Percentiles rank a stretch among this genome's conserved stretches.
Evolutionary conservation across 2,329 filamentous ascomycete genomes (phyloP).

Genomic region (Sporothrix euskadiensis): DNA sequence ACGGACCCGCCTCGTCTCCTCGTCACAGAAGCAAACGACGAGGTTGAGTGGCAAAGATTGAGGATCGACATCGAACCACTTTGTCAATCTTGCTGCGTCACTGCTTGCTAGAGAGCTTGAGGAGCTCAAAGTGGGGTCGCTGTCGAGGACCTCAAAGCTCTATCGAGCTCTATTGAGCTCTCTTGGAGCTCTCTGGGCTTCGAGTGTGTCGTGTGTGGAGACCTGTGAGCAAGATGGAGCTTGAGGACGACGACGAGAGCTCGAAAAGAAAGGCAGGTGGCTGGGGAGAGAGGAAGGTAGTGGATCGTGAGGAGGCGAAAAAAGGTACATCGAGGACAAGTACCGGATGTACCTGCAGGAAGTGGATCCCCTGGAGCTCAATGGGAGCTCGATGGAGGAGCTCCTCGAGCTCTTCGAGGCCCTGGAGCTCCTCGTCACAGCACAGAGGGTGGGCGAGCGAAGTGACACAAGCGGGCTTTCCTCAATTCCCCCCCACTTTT

Average conservation of each 20-base stretch:
- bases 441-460: background rate
- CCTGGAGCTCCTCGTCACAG: background rate
- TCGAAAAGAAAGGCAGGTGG: background rate
- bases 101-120: background rate
- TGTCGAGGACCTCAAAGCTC: background rate
- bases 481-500: conserved; percentile 5
- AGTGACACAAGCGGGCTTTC: background rate
- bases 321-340: conserved; percentile 1
- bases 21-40: background rate
- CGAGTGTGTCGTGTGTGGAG: background rate
- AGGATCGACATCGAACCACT: background rate
- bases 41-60: background rate
- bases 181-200: background rate
- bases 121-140: background rate
- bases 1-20: too few species aligned
- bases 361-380: background rate
- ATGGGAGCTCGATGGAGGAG: background rate
- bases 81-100: background rate
- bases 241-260: background rate
- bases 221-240: background rate
- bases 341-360: background rate
- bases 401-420: background rate
- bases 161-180: too few species aligned
- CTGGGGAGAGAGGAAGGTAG: background rate
- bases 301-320: background rate